Conservation (phyloP, 2,329 filamentous ascomycete species). For the Ophiostoma sp. region DNA sequence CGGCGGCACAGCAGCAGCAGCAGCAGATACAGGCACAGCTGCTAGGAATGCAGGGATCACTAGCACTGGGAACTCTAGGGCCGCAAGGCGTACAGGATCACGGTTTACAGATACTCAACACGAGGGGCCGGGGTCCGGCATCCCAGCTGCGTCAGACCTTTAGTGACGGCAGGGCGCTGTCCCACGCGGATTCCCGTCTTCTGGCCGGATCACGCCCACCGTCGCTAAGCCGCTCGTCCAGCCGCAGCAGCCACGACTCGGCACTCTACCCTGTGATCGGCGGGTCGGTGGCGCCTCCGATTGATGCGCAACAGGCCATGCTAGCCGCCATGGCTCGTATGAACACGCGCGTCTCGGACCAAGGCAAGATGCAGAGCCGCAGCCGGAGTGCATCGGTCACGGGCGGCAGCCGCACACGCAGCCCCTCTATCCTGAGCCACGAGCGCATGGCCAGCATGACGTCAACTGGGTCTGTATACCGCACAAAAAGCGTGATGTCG, state of each 20-base stretch:
- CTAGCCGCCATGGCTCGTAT: neutral
- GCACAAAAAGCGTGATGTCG: neutral
- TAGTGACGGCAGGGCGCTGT: neutral
- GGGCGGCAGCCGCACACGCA: neutral
- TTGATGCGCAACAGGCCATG: conserved; percentile 12
- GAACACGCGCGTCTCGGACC: neutral
- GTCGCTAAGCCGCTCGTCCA: conserved; percentile 19
- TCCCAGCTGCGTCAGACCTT: neutral
- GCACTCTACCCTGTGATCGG: neutral
- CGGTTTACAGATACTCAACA: neutral
- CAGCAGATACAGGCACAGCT: neutral
- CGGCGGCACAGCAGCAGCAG: neutral
- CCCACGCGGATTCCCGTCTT: neutral
- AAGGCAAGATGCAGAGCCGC: neutral
- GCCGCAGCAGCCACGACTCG: conserved; percentile 22
- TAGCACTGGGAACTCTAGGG: no score
- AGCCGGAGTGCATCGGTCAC: neutral
- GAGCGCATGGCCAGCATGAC: conserved; percentile 1
- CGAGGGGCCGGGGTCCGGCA: neutral
- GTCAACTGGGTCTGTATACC: neutral
- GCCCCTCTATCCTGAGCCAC: neutral
- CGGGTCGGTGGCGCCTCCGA: neutral
- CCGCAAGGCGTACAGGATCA: neutral
- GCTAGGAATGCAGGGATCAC: neutral
- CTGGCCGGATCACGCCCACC: neutral